A percentile compares a stretch with the other conserved stretches of the same genome.
Evolutionary conservation across 345 rosid genomes (phyloP).

Genomic region (Passiflora organensis): DNA sequence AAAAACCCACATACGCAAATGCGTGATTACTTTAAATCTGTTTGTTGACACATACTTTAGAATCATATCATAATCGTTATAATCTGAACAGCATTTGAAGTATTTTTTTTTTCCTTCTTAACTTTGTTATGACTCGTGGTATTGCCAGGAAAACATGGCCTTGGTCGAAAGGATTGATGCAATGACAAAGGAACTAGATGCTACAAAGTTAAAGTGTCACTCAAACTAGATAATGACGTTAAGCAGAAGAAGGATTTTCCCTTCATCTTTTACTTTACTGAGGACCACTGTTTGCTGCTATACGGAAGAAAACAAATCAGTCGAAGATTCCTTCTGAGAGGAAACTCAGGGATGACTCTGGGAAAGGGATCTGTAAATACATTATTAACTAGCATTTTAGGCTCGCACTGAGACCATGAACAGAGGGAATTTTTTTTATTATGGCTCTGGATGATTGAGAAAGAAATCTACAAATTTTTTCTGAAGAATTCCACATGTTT

Average conservation of each 20-base stretch:
- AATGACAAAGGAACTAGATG: conserved; percentile 14
- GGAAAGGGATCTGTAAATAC: no score
- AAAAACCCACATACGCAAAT: neutral
- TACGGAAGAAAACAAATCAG: no score
- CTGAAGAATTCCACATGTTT: no score
- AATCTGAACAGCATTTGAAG: neutral
- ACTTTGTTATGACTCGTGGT: neutral
- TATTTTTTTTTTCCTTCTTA: neutral
- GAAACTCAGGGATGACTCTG: no score
- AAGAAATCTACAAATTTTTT: no score
- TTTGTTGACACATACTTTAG: neutral
- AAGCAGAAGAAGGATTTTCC: neutral
- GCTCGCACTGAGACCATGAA: no score
- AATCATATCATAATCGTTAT: neutral
- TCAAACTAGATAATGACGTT: conserved; percentile 8
- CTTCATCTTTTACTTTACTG: no score
- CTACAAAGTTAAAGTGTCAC: conserved; percentile 16
- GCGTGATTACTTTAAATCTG: neutral
- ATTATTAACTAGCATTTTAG: no score
- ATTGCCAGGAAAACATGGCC: conserved; percentile 24
- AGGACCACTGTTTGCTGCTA: no score
- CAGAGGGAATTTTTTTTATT: no score
- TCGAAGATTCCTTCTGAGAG: no score
- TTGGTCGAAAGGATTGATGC: conserved; percentile 19
- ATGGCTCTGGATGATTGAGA: no score